These are phyloP conservation scores for Pichia insulana DNA, from an alignment of 805 yeast species.

Conservation along the genomic window DNA sequence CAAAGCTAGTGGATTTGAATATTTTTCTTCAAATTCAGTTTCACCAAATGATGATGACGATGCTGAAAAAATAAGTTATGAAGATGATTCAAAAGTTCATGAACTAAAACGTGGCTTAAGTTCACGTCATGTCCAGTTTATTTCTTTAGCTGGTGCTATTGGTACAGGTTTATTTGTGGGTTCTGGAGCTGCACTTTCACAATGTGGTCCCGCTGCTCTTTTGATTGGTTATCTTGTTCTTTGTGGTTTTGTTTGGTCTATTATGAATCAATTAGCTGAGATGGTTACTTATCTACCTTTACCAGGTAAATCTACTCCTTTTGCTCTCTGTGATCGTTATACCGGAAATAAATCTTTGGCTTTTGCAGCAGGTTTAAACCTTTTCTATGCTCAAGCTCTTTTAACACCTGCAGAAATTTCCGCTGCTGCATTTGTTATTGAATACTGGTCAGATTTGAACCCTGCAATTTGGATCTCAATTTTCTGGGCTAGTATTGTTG, in stretches of 20 bases:
- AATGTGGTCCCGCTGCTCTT: slow-evolving; percentile 29
- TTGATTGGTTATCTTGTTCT: slow-evolving; percentile 55
- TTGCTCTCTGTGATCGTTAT: slow-evolving; percentile 23
- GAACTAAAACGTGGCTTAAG: slow-evolving; percentile 32
- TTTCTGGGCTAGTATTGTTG: slow-evolving; percentile 37
- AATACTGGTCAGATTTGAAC: slow-evolving; percentile 47
- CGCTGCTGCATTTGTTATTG: slow-evolving; percentile 52
- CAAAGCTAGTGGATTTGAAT: background rate
- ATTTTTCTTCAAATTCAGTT: no score
- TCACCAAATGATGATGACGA: background rate
- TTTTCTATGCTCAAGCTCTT: slow-evolving; percentile 26
- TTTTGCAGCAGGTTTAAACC: slow-evolving; percentile 31
- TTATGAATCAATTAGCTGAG: slow-evolving; percentile 58
- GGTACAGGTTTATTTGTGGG: slow-evolving; percentile 56
- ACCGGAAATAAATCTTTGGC: slow-evolving; percentile 22
- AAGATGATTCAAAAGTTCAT: slow-evolving; percentile 6
- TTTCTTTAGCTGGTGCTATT: slow-evolving; percentile 64
- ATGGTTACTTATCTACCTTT: slow-evolving; percentile 54
- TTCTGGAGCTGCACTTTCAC: slow-evolving; percentile 34
- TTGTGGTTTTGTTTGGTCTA: slow-evolving; percentile 55
- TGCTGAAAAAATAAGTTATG: slow-evolving; percentile 5
- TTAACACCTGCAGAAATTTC: slow-evolving; percentile 43
- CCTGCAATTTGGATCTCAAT: slow-evolving; percentile 55
- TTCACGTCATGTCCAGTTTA: slow-evolving; percentile 48
- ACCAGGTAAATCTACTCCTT: slow-evolving; percentile 38